Evolutionary conservation across 768 basidiomycete species (phyloP), one percentile per base, ranked within the genome.

Genomic region (Thelephora aurantiotincta): DNA sequence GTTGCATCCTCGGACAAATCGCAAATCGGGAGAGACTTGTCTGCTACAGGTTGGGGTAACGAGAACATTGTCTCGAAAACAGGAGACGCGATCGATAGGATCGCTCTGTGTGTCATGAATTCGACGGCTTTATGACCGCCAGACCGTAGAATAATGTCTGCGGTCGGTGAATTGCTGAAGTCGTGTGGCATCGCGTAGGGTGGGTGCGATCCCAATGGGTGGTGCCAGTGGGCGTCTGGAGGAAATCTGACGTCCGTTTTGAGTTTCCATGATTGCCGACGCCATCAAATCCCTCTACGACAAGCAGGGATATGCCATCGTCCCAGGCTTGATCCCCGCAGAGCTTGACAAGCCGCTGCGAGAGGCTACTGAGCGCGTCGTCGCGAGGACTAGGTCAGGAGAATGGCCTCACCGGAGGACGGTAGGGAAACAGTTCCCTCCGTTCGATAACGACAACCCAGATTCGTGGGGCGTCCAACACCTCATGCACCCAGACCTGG

Each of bases 401-500:
- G 50, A 58, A 2, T 88, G 84, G 85, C 65, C 73, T 0, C 68
- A 80, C 53, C 68, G 82, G 3, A 73, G 85, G 33, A 78, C 76
- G 0, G 80, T 88, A 14, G 85, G 86, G 1, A 80, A 78, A 51
- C 82, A 85, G 58, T 88, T 87, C 51, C 83, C 85, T 2, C 85
- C 84, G 0, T 87, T 70, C 54, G 77, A 71, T 46, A 61, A 71
- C 30, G 66, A 54, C 35, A 61, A 74, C 45, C 72, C 75, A 1
- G 85, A 88, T 60, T 74, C 79, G 0, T 87, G 85, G 84, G 86
- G 85, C 1, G 76, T 86, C 1, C 85, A 87, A 53, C 82, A 87
- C 51, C 60, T 82, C 41, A 87, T 89, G 86, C 84, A 87, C 55
- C 85, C 83, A 1, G 76, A 70, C 30, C 68, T 88, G 0, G 65